Percentiles rank a stretch among this genome's conserved stretches.
These are phyloP conservation scores for Urochloa ruziziensis DNA, from an alignment of 176 grass and related monocot species.

Conservation along the genomic window DNA sequence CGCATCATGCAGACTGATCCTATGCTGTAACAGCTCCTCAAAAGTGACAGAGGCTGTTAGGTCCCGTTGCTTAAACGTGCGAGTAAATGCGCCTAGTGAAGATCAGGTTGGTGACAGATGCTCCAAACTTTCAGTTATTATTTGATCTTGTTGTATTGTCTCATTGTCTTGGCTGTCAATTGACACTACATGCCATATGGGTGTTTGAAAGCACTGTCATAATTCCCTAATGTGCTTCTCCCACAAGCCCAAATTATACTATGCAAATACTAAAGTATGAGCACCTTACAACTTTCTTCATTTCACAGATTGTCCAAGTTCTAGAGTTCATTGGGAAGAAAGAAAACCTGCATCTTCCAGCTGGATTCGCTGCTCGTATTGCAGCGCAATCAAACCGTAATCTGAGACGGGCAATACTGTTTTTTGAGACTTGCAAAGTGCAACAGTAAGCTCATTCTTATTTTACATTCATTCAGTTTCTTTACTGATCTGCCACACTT, in stretches of 20 bases:
- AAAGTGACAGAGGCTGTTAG: slow-evolving; percentile 97
- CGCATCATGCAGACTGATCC: slow-evolving; percentile 81
- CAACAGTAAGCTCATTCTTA: slow-evolving; percentile 68
- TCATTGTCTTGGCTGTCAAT: background rate
- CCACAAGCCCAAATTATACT: background rate
- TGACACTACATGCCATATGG: background rate
- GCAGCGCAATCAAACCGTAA: slow-evolving; percentile 83
- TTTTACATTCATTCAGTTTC: background rate
- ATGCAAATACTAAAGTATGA: background rate
- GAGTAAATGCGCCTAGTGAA: slow-evolving; percentile 81
- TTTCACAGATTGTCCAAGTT: slow-evolving; percentile 75
- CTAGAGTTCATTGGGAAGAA: slow-evolving; percentile 96
- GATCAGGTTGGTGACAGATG: slow-evolving; percentile 64
- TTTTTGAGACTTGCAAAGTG: slow-evolving; percentile 95
- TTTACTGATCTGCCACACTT: background rate
- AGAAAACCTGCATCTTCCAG: slow-evolving; percentile 80
- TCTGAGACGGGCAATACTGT: slow-evolving; percentile 90
- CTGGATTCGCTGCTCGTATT: slow-evolving; percentile 74
- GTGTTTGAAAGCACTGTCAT: background rate
- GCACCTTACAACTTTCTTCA: background rate
- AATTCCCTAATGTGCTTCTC: background rate
- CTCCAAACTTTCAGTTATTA: background rate
- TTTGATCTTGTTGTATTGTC: background rate
- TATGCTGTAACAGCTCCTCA: slow-evolving; percentile 97
- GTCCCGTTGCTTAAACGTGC: slow-evolving; percentile 85